phyloP scores from a whole-genome alignment of 257 asterid genomes.

The Marsdenia floribunda region DNA sequence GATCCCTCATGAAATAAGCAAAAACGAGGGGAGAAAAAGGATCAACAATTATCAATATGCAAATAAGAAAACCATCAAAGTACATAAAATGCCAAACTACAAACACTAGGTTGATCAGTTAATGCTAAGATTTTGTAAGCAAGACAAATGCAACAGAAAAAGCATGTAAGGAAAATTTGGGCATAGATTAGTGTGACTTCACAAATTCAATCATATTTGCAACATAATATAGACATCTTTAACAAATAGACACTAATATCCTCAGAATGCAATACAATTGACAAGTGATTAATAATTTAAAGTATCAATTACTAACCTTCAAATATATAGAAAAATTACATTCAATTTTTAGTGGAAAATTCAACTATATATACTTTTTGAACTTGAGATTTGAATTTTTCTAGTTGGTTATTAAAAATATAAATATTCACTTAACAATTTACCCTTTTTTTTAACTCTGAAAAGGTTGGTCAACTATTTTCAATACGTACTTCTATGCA shows the following conservation, averaged over 20 bases:
- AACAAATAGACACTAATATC: neutral
- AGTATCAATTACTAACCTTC: neutral
- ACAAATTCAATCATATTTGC: neutral
- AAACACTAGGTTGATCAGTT: neutral
- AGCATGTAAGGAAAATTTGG: neutral
- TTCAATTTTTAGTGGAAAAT: no score
- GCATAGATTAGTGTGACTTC: neutral
- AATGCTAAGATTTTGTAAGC: neutral
- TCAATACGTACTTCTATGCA: no score
- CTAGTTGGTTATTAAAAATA: no score
- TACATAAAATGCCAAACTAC: neutral
- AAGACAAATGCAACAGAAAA: neutral
- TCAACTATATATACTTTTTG: no score
- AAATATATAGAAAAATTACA: no score
- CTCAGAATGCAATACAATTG: neutral
- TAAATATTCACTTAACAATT: no score
- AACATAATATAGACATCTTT: neutral
- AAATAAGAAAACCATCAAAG: neutral
- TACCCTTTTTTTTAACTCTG: no score
- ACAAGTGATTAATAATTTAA: neutral
- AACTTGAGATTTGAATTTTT: no score
- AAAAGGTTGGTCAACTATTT: no score
- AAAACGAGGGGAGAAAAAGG: neutral
- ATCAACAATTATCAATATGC: neutral
- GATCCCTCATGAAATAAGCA: neutral